These are phyloP conservation scores for Fusarium nygamai DNA, from an alignment of 2,329 filamentous ascomycete genomes.

Conservation along the genomic window DNA sequence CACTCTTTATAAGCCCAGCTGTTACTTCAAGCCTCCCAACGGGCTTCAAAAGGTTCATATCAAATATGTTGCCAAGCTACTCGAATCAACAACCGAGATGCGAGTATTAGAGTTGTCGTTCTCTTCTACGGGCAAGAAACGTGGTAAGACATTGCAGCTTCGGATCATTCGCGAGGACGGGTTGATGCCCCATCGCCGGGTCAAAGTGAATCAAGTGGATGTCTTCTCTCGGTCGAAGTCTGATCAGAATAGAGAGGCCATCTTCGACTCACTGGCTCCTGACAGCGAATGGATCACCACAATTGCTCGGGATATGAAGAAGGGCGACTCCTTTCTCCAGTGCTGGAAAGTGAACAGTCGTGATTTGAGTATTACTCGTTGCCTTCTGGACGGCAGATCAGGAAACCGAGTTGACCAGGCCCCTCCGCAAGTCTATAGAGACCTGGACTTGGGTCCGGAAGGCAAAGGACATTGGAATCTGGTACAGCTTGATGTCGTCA, in stretches of 20 bases:
- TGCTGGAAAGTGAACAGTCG: neutral
- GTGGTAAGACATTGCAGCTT: neutral
- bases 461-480: neutral
- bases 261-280: neutral
- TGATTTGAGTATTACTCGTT: neutral
- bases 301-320: neutral
- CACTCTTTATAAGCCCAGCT: neutral
- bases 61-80: neutral
- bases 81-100: neutral
- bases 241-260: neutral
- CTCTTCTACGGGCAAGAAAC: neutral
- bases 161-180: neutral
- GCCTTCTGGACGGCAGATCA: neutral
- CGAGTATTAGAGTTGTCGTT: neutral
- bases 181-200: no score
- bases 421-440: neutral
- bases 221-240: neutral
- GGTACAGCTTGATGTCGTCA: neutral
- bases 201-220: neutral
- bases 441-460: neutral
- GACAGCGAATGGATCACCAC: neutral
- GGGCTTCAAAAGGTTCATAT: neutral
- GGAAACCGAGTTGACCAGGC: rapidly evolving
- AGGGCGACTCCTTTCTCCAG: neutral
- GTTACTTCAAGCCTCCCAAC: neutral